phyloP scores from a whole-genome alignment of 768 basidiomycete genomes.

The Suillus tomentosus region DNA sequence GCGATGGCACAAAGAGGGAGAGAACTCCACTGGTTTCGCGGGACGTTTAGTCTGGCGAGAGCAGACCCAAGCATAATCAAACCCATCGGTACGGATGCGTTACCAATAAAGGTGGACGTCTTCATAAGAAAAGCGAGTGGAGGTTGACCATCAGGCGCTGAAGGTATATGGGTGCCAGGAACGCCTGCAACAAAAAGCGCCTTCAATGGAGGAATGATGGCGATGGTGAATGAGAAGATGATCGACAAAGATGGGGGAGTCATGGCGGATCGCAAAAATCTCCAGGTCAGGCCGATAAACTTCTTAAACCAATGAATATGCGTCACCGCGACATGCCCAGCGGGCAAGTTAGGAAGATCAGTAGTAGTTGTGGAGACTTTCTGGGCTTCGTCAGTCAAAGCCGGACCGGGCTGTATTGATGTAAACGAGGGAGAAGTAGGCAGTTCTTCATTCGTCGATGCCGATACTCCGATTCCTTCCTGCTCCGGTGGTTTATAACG shows the following conservation, averaged over 20 bases:
- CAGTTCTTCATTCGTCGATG: neutral
- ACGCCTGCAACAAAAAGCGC: constrained; percentile 55
- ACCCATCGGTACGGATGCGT: constrained; percentile 63
- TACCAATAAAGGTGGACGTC: constrained; percentile 58
- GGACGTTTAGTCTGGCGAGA: constrained; percentile 58
- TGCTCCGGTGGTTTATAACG: neutral
- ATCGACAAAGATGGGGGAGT: constrained; percentile 57
- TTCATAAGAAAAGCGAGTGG: constrained; percentile 65
- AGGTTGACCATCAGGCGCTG: constrained; percentile 67
- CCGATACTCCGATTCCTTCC: neutral
- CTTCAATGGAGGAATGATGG: constrained; percentile 58
- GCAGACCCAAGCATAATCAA: constrained; percentile 64
- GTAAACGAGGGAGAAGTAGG: neutral
- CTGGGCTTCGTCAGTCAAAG: neutral
- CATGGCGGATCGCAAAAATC: constrained; percentile 40
- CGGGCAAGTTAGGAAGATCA: too few relatives aligned
- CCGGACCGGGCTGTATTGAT: neutral
- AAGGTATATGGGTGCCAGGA: constrained; percentile 43
- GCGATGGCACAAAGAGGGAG: constrained; percentile 56
- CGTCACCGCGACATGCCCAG: neutral
- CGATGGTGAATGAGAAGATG: constrained; percentile 53
- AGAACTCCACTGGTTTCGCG: constrained; percentile 43
- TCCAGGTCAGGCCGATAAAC: constrained; percentile 4
- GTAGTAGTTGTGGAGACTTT: too few relatives aligned
- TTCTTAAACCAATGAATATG: constrained; percentile 5